Conservation (phyloP, 805 yeast species). For the Nakazawaea siamensis region DNA sequence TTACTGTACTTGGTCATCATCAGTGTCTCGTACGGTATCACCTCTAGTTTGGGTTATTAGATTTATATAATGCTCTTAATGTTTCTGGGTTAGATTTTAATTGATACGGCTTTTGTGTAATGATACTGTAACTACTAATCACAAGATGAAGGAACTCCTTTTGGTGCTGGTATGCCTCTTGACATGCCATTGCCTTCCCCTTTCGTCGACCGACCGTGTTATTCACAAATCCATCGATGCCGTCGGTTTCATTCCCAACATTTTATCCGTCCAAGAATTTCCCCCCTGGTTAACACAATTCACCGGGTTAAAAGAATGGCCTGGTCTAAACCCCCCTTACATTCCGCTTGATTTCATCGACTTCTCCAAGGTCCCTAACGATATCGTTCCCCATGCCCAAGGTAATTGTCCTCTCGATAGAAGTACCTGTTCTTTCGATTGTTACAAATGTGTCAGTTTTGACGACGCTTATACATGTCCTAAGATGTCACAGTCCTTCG, state of each 20-base stretch:
- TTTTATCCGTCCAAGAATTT: constrained; percentile 22
- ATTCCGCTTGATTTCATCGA: constrained; percentile 71
- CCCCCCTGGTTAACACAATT: constrained; percentile 75
- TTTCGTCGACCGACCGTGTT: too few species aligned
- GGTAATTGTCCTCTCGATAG: constrained; percentile 52
- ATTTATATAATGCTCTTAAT: not conserved
- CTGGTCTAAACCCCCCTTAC: constrained; percentile 81
- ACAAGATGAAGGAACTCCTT: too few species aligned
- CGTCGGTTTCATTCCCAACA: constrained; percentile 9
- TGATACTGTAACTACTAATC: too few species aligned
- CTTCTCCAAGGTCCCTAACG: constrained; percentile 38
- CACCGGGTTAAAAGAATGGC: constrained; percentile 77
- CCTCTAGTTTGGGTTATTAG: constrained; percentile 25
- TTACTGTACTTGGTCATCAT: constrained; percentile 34
- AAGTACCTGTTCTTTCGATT: constrained; percentile 74
- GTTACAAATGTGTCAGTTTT: constrained; percentile 64
- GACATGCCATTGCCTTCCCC: too few species aligned
- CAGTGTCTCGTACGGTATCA: constrained; percentile 42
- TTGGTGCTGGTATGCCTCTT: too few species aligned
- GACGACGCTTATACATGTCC: constrained; percentile 78
- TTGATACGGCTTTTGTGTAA: too few species aligned
- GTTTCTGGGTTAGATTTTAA: too few species aligned
- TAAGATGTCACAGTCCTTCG: constrained; percentile 77
- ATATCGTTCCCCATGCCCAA: constrained; percentile 36
- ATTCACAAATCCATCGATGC: constrained; percentile 10